These are phyloP conservation scores for Mycena sp. DNA, from an alignment of 1,284 basidiomycete genomes.

Conservation along the genomic window DNA sequence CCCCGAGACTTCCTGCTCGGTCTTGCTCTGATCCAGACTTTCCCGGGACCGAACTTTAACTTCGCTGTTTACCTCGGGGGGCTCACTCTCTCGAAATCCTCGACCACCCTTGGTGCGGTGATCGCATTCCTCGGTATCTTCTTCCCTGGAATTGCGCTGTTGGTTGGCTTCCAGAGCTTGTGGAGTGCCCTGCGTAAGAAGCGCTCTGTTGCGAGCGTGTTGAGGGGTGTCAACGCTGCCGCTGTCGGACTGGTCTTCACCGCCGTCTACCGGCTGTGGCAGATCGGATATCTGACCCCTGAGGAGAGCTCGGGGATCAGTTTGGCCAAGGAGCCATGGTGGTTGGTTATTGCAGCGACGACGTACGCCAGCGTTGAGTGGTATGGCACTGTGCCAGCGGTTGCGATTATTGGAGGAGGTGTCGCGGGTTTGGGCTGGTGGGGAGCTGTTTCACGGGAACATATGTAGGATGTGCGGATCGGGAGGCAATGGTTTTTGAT, in stretches of 20 bases:
- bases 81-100: constrained; percentile 46
- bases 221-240: constrained; percentile 64
- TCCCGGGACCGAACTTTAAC: constrained; percentile 69
- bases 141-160: constrained; percentile 59
- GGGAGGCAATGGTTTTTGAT: no score
- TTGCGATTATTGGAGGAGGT: constrained; percentile 45
- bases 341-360: constrained; percentile 43
- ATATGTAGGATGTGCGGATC: neutral
- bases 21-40: constrained; percentile 62
- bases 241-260: constrained; percentile 65
- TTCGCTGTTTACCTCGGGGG: constrained; percentile 66
- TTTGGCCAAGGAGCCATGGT: constrained; percentile 46
- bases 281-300: constrained; percentile 46
- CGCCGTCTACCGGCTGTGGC: constrained; percentile 62
- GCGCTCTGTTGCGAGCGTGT: constrained; percentile 48
- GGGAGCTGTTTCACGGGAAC: constrained; percentile 32
- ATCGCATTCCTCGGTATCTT: constrained; percentile 61
- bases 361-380: constrained; percentile 47
- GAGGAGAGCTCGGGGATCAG: constrained; percentile 36
- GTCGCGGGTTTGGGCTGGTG: constrained; percentile 45
- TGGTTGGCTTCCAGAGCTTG: constrained; percentile 58
- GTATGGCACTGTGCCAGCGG: constrained; percentile 42
- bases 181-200: constrained; percentile 55
- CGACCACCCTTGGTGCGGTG: constrained; percentile 51
- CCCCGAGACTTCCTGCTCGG: constrained; percentile 66